Percentiles rank a stretch among this genome's conserved stretches.
Evolutionary conservation across 495 filamentous ascomycete genomes (phyloP).

Genomic region (Annulohypoxylon nitens): DNA sequence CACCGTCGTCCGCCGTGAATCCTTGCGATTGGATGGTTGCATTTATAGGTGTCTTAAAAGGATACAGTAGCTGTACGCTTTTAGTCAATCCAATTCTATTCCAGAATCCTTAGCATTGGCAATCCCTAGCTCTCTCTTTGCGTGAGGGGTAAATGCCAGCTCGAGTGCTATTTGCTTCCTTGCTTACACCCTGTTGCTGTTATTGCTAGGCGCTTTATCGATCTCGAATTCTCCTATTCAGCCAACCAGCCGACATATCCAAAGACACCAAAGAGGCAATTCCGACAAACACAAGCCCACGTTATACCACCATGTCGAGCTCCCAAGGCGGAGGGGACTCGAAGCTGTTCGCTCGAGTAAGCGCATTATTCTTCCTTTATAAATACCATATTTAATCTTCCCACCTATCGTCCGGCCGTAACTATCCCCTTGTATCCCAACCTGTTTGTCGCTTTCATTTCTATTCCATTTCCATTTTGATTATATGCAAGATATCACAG

Average conservation of each 20-base stretch:
- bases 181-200: slow-evolving; percentile 38
- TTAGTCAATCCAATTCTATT: slow-evolving; percentile 24
- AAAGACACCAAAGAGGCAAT: slow-evolving; percentile 44
- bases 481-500: slow-evolving; percentile 13
- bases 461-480: slow-evolving; percentile 11
- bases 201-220: slow-evolving; percentile 35
- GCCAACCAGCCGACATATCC: slow-evolving; percentile 41
- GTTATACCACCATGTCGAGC: slow-evolving; percentile 71
- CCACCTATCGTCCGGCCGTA: slow-evolving; percentile 4
- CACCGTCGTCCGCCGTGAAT: slow-evolving; percentile 30
- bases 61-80: slow-evolving; percentile 21
- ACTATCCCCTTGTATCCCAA: slow-evolving; percentile 6
- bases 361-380: slow-evolving; percentile 57
- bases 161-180: slow-evolving; percentile 35
- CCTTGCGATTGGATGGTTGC: slow-evolving; percentile 50
- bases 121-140: slow-evolving; percentile 1
- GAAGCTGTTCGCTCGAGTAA: slow-evolving; percentile 98
- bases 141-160: slow-evolving; percentile 37
- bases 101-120: not conserved
- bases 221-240: slow-evolving; percentile 33
- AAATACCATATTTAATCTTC: slow-evolving; percentile 21
- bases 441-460: not conserved
- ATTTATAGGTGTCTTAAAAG: slow-evolving; percentile 31
- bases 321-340: slow-evolving; percentile 88
- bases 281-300: slow-evolving; percentile 36